These are phyloP conservation scores for Candolleomyces efflorescens DNA, from an alignment of 768 basidiomycete species.

Conservation along the genomic window DNA sequence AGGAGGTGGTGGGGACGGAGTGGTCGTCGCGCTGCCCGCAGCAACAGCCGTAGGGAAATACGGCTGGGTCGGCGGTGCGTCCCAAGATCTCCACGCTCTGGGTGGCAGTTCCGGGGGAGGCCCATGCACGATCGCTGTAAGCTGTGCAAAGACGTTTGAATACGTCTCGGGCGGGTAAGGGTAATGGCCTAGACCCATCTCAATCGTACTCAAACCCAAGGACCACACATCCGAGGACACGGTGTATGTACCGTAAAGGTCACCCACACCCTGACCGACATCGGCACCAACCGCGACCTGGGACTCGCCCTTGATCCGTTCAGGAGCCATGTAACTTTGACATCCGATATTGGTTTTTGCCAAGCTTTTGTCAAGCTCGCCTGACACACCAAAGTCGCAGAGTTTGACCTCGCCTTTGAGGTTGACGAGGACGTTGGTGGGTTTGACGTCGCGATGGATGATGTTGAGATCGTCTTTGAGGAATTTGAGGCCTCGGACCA, in stretches of 20 bases:
- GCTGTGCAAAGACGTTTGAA: conserved; percentile 92
- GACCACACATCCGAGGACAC: conserved; percentile 88
- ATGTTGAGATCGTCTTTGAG: conserved; percentile 92
- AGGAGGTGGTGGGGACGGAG: not conserved
- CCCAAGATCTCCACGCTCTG: conserved; percentile 22
- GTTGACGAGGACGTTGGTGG: conserved; percentile 92
- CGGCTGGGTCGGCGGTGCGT: not conserved
- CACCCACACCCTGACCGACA: not conserved
- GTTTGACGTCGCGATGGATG: conserved; percentile 80
- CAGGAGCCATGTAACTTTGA: conserved; percentile 99
- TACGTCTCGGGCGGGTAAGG: conserved; percentile 98
- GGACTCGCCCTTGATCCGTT: conserved; percentile 94
- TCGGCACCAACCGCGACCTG: conserved; percentile 26
- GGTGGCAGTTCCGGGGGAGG: conserved; percentile 85
- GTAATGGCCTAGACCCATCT: conserved; percentile 85
- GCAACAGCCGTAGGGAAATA: not conserved
- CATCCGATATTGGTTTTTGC: conserved; percentile 99
- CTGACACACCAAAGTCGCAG: conserved; percentile 98
- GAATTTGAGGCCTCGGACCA: conserved; percentile 90
- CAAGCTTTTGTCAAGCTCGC: conserved; percentile 92
- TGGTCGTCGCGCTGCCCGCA: not conserved
- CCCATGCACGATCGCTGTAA: conserved; percentile 94
- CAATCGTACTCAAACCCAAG: conserved; percentile 89
- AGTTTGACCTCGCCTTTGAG: conserved; percentile 86
- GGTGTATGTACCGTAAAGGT: conserved; percentile 84